Evolutionary conservation across 2,329 filamentous ascomycete species (phyloP), one percentile per base, ranked within the genome.

Genomic region (Ascochyta clinopodiicola): DNA sequence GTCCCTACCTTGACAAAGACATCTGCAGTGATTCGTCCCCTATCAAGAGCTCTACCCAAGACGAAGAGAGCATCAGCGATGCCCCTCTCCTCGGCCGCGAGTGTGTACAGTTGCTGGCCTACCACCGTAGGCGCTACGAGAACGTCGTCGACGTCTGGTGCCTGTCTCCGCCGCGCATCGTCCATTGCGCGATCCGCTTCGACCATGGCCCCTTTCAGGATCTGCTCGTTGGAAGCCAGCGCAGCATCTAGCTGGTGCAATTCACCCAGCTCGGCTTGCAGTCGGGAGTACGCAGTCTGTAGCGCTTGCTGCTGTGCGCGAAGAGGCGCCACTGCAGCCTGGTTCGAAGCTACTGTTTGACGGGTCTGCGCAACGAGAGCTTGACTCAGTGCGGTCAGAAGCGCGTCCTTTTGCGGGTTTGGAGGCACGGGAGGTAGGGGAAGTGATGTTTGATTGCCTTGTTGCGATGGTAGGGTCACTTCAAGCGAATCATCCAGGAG

Each of bases 51-150:
- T 51, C 88, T 80, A 1, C 89, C 89, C 13, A 96, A 80, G 59
- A 92, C 88, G 70, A 95, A 96, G 60, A 98, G 86, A 2, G 92
- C 90, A 72, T 97, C 94, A 29, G 89, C 89, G 43, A 96, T 84
- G 2, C 90, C 92, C 62, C 89, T 84, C 77, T 97, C 94, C 72
- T 99, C 95, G 1, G 92, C 92, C 25, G 93, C 91, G 2, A 96
- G 81, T 43, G 88, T 87, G 76, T 98, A 99, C 21, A 99, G 79
- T 79, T 99, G 95, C 62, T 94, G 93, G 0, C 90, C 91, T 4
- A 97, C 95, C 1, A 97, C 89, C 0, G 92, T 97, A 0, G 94
- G 92, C 3, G 93, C 92, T n/a, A 97, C 91, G 2, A 99, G 81
- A 31, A 98, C 83, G 57, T 96, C 92, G 73, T 99, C 95, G 44